phyloP scores from a whole-genome alignment of 1,139 yeast species.

The Hyphopichia khmerensis region DNA sequence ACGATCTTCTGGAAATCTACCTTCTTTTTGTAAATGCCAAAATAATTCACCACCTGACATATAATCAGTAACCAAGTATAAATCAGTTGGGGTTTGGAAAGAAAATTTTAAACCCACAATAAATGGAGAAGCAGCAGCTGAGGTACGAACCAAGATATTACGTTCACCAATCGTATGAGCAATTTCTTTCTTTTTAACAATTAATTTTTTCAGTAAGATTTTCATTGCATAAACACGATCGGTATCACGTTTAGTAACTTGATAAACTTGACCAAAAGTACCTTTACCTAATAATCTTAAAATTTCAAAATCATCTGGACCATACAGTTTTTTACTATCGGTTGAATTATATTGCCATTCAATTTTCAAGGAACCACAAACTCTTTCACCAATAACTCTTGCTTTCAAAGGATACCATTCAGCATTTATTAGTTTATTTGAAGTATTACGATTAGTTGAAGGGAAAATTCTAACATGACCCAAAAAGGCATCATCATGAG shows the following conservation, averaged over 20 bases:
- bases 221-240: conserved; percentile 95
- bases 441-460: conserved; percentile 43
- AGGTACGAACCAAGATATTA: conserved; percentile 85
- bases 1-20: conserved; percentile 84
- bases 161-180: conserved; percentile 98
- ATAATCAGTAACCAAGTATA: conserved; percentile 91
- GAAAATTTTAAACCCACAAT: conserved; percentile 94
- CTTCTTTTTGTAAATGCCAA: conserved; percentile 90
- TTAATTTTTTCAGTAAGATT: conserved; percentile 87
- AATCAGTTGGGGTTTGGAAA: conserved; percentile 89
- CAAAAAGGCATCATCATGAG: conserved; percentile 75
- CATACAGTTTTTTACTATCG: conserved; percentile 72
- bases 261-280: conserved; percentile 96
- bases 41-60: conserved; percentile 98
- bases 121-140: conserved; percentile 80
- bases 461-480: conserved; percentile 83
- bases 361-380: conserved; percentile 74
- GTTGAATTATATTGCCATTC: conserved; percentile 67
- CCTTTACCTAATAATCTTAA: conserved; percentile 90
- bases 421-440: conserved; percentile 33
- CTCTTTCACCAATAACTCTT: conserved; percentile 73
- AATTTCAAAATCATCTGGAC: conserved; percentile 92
- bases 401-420: conserved; percentile 77
- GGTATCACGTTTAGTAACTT: conserved; percentile 87
- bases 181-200: conserved; percentile 93